Evolutionary conservation across 2,329 filamentous ascomycete species (phyloP).

Genomic region (Davidsoniella eucalypti): DNA sequence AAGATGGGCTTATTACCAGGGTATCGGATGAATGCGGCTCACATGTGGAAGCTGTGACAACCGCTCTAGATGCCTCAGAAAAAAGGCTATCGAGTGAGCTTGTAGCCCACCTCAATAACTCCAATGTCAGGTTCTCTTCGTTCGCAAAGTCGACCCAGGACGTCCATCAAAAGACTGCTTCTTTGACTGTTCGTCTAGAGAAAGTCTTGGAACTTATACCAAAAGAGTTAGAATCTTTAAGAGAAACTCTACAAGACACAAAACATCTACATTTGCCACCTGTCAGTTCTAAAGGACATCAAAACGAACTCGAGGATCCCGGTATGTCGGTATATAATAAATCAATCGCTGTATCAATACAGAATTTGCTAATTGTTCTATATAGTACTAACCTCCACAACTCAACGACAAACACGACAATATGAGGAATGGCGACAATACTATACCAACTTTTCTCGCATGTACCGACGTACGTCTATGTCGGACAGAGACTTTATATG

Average conservation of each 20-base stretch:
- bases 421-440: conserved; percentile 12
- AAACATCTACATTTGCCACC: background rate
- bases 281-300: too few species aligned
- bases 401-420: conserved; percentile 4
- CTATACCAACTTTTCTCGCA: conserved; percentile 8
- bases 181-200: conserved; percentile 5
- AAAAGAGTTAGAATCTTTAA: conserved; percentile 7
- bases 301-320: too few species aligned
- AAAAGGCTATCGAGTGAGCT: conserved; percentile 7
- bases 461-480: conserved; percentile 9
- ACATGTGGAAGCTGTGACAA: background rate
- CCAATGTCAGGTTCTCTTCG: conserved; percentile 1
- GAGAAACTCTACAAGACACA: conserved; percentile 5
- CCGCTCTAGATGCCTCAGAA: background rate
- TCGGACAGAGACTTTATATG: conserved; percentile 10
- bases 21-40: background rate
- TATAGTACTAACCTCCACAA: background rate
- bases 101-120: conserved; percentile 3
- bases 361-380: background rate
- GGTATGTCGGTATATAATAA: background rate
- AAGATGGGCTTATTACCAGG: background rate
- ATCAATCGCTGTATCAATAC: background rate
- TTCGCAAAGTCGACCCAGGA: conserved; percentile 4
- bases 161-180: conserved; percentile 4
- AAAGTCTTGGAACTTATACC: conserved; percentile 3